These are phyloP conservation scores for Steccherinum ochraceum DNA, from an alignment of 768 basidiomycete genomes.

Conservation along the genomic window DNA sequence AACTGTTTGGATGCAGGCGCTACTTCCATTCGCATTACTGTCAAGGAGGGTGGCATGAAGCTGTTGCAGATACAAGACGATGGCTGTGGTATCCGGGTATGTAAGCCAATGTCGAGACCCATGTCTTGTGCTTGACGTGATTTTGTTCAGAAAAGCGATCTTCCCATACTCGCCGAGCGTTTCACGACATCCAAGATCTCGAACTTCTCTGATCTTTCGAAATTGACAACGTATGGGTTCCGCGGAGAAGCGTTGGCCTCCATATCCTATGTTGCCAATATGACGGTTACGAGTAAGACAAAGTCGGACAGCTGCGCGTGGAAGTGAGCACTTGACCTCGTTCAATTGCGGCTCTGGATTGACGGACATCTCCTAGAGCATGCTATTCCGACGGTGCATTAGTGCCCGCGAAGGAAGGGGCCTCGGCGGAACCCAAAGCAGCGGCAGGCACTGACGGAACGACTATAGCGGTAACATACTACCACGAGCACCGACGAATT, in stretches of 20 bases:
- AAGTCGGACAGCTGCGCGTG: slow-evolving; percentile 78
- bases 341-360: background rate
- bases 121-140: background rate
- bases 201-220: slow-evolving; percentile 77
- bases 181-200: slow-evolving; percentile 94
- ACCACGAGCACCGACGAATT: background rate
- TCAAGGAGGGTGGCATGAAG: slow-evolving; percentile 96
- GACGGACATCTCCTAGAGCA: slow-evolving; percentile 61
- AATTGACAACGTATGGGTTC: slow-evolving; percentile 91
- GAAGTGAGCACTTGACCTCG: slow-evolving; percentile 57
- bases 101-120: slow-evolving; percentile 14
- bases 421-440: slow-evolving; percentile 73
- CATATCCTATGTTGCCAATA: slow-evolving; percentile 88
- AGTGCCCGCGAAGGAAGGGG: slow-evolving; percentile 62
- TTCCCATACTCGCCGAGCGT: slow-evolving; percentile 87
- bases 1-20: slow-evolving; percentile 93
- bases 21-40: slow-evolving; percentile 77
- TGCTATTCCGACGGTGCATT: slow-evolving; percentile 75
- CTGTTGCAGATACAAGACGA: slow-evolving; percentile 95
- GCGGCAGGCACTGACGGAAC: slow-evolving; percentile 96
- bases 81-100: slow-evolving; percentile 87
- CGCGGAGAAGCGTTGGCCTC: slow-evolving; percentile 95
- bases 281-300: slow-evolving; percentile 89
- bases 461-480: slow-evolving; percentile 62
- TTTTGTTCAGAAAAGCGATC: slow-evolving; percentile 65